Conservation (phyloP, 163 green algal species). For the Scenedesmus sp. region DNA sequence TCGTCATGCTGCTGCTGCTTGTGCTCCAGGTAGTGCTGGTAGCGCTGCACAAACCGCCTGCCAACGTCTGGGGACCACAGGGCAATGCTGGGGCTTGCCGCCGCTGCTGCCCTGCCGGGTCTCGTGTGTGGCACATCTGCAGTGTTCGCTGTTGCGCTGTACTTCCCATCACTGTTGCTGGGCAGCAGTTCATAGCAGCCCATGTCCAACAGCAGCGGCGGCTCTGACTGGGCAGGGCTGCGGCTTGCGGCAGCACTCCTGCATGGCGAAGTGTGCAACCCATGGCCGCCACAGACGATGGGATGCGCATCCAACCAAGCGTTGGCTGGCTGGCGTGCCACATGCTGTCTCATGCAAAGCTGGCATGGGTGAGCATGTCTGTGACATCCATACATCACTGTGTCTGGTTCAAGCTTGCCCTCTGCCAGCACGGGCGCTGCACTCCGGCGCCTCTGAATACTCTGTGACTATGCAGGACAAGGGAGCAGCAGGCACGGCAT, state of each 20-base stretch:
- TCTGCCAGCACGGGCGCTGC: no score
- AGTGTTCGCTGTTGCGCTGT: not conserved
- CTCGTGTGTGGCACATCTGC: not conserved
- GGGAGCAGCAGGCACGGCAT: not conserved
- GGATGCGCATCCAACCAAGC: no score
- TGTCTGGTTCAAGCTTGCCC: no score
- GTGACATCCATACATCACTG: no score
- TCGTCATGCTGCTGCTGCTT: not conserved
- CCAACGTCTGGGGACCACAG: not conserved
- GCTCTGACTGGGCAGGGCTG: not conserved
- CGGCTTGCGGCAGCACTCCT: not conserved
- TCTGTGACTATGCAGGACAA: no score
- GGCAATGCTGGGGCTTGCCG: not conserved
- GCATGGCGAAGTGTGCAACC: not conserved
- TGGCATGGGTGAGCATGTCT: no score
- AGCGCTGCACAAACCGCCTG: constrained; percentile 3
- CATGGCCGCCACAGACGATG: no score
- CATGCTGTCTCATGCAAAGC: no score
- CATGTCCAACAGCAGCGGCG: constrained; percentile 68
- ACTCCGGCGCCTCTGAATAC: not conserved
- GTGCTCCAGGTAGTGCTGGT: constrained; percentile 33
- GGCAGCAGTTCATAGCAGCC: constrained; percentile 54
- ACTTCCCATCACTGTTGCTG: not conserved
- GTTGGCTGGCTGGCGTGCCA: no score
- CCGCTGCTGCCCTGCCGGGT: not conserved